These are phyloP conservation scores for Pulveroboletus sp. DNA, from an alignment of 768 basidiomycete genomes.

Conservation along the genomic window DNA sequence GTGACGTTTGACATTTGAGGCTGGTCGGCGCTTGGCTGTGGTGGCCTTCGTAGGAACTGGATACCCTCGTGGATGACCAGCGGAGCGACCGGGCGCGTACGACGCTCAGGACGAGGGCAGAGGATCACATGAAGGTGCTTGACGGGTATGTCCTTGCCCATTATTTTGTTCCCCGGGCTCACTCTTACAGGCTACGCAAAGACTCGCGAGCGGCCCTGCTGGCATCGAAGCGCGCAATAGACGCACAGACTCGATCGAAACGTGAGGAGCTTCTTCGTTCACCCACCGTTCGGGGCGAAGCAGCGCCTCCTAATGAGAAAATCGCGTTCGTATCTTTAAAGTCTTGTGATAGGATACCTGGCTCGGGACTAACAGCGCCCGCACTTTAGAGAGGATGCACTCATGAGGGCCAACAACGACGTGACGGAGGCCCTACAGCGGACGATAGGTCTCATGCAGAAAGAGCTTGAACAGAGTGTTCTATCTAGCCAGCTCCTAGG, in stretches of 20 bases:
- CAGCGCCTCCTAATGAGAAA: slow-evolving; percentile 46
- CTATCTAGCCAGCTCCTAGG: slow-evolving; percentile 83
- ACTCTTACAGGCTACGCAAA: slow-evolving; percentile 45
- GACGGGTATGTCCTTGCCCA: slow-evolving; percentile 42
- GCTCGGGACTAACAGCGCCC: slow-evolving; percentile 1
- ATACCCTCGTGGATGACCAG: slow-evolving; percentile 70
- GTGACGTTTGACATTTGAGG: neutral
- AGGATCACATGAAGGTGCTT: slow-evolving; percentile 44
- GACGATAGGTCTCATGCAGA: slow-evolving; percentile 83
- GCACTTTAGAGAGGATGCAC: slow-evolving; percentile 62
- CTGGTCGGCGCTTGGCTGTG: neutral
- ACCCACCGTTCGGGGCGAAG: slow-evolving; percentile 46
- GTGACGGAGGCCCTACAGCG: slow-evolving; percentile 86
- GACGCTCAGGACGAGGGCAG: slow-evolving; percentile 47
- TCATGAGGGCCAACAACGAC: slow-evolving; percentile 86
- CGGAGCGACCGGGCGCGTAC: slow-evolving; percentile 47
- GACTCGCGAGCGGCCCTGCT: slow-evolving; percentile 68
- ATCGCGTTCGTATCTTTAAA: slow-evolving; percentile 43
- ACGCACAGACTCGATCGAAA: slow-evolving; percentile 51
- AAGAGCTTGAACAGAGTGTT: slow-evolving; percentile 86
- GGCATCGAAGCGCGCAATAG: slow-evolving; percentile 68
- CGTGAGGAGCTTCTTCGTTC: slow-evolving; percentile 67
- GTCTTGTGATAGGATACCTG: neutral
- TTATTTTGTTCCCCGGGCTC: neutral
- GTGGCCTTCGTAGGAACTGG: slow-evolving; percentile 47